These are phyloP conservation scores for Fusarium domesticum DNA, from an alignment of 2,329 filamentous ascomycete species.

Conservation along the genomic window DNA sequence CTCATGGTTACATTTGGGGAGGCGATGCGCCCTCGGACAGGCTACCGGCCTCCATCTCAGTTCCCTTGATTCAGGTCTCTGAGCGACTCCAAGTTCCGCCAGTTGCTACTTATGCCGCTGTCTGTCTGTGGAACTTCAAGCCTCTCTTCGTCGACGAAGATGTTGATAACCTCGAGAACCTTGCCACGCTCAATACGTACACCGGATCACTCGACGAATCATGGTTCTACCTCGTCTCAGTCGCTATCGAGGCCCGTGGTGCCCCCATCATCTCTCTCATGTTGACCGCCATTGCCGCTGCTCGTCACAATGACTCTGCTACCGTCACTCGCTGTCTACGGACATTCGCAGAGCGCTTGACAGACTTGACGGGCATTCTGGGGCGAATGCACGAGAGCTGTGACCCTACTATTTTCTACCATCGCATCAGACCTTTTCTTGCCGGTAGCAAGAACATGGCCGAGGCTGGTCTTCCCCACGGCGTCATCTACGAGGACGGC, in stretches of 20 bases:
- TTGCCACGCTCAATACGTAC: constrained; percentile 84
- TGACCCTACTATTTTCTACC: constrained; percentile 91
- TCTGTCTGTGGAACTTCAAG: constrained; percentile 97
- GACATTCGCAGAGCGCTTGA: constrained; percentile 79
- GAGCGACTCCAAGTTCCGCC: constrained; percentile 79
- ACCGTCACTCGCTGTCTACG: constrained; percentile 75
- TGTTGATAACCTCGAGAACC: constrained; percentile 80
- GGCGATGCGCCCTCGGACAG: constrained; percentile 77
- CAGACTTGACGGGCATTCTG: constrained; percentile 76
- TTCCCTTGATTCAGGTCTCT: constrained; percentile 77
- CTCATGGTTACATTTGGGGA: constrained; percentile 95
- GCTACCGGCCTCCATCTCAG: constrained; percentile 76
- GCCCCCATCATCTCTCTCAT: constrained; percentile 85
- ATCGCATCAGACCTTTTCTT: constrained; percentile 92
- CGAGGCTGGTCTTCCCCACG: constrained; percentile 83
- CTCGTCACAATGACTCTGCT: constrained; percentile 64
- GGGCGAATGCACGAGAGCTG: constrained; percentile 94
- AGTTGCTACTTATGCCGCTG: constrained; percentile 88
- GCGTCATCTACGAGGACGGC: constrained; percentile 83
- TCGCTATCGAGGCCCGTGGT: constrained; percentile 90
- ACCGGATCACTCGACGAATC: constrained; percentile 95
- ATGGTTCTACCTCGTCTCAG: constrained; percentile 96
- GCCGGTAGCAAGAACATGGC: constrained; percentile 98
- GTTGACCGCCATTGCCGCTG: constrained; percentile 81
- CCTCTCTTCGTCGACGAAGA: constrained; percentile 81